phyloP scores from a whole-genome alignment of 352 stramenopile species.

The Globisporangium uncinulatum region DNA sequence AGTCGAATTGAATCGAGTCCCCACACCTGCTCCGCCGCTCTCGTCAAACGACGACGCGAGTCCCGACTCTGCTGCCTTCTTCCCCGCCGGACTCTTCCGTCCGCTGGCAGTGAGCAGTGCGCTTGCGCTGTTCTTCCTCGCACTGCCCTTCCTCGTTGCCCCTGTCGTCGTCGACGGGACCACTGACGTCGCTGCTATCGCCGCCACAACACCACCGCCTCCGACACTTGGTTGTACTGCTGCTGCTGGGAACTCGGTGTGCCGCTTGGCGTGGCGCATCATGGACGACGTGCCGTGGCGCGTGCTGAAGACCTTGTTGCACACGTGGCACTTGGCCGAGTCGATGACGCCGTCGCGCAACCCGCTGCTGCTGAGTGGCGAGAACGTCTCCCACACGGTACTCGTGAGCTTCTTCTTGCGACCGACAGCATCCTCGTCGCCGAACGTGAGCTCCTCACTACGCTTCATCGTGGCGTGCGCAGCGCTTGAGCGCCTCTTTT shows the following conservation, averaged over 20 bases:
- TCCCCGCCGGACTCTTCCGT: constrained; percentile 34
- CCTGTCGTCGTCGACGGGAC: constrained; percentile 21
- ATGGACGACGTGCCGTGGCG: constrained; percentile 78
- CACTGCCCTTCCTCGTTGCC: constrained; percentile 35
- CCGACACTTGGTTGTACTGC: background rate
- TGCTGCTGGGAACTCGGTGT: constrained; percentile 46
- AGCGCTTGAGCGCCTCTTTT: background rate
- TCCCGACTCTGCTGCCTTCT: constrained; percentile 35
- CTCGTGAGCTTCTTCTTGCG: constrained; percentile 83
- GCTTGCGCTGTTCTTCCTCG: constrained; percentile 30
- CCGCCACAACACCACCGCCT: background rate
- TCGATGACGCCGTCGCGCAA: constrained; percentile 64
- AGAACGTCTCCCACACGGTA: constrained; percentile 81
- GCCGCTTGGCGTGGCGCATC: constrained; percentile 79
- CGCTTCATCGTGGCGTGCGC: constrained; percentile 31
- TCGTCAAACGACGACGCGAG: constrained; percentile 43
- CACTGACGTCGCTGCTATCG: too few species aligned
- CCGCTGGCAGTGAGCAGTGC: constrained; percentile 6
- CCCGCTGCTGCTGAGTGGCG: constrained; percentile 56
- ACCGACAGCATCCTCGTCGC: constrained; percentile 57
- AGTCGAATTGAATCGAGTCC: background rate
- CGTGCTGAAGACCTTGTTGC: constrained; percentile 74
- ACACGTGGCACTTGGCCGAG: constrained; percentile 69
- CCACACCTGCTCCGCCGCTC: constrained; percentile 51
- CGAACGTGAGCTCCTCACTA: constrained; percentile 49